A percentile compares a stretch with the other conserved stretches of the same genome.
These are phyloP conservation scores for Colletotrichum lentis DNA, from an alignment of 2,329 filamentous ascomycete genomes.

Conservation along the genomic window DNA sequence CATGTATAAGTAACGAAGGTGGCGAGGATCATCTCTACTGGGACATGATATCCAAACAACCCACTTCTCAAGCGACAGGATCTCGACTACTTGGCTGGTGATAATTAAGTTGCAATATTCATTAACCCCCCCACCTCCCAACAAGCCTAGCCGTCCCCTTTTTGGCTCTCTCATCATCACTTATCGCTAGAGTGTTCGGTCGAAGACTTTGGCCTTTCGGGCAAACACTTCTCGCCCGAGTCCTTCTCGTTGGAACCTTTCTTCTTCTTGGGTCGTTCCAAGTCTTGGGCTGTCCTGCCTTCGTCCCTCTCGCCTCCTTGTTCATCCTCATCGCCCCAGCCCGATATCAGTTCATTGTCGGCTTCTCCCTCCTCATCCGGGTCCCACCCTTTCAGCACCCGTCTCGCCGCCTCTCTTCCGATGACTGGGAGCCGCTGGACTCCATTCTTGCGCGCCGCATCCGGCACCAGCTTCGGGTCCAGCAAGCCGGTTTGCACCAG, in stretches of 20 bases:
- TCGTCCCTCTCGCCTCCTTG: neutral
- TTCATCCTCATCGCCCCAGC: conserved; percentile 44
- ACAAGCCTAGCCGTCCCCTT: neutral
- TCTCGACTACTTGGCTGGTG: neutral
- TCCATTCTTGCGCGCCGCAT: conserved; percentile 47
- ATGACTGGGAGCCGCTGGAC: conserved; percentile 52
- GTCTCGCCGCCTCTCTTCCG: conserved; percentile 50
- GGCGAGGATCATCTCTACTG: no score
- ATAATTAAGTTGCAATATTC: neutral
- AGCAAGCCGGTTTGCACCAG: conserved; percentile 67
- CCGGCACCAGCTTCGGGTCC: conserved; percentile 50
- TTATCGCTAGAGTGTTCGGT: neutral
- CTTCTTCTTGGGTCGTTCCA: neutral
- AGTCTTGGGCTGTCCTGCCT: neutral
- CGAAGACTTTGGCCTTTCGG: conserved; percentile 12
- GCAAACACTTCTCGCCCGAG: neutral
- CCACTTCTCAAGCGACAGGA: neutral
- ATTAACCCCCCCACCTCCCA: neutral
- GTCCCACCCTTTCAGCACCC: conserved; percentile 47
- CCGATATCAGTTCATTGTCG: conserved; percentile 52
- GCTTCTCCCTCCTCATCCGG: conserved; percentile 53
- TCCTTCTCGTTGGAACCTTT: no score
- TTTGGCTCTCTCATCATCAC: neutral
- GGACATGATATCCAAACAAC: no score
- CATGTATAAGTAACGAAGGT: no score